Base-by-base conservation (phyloP, 805 yeast genomes). In the Scheffersomyces stipitis region DNA sequence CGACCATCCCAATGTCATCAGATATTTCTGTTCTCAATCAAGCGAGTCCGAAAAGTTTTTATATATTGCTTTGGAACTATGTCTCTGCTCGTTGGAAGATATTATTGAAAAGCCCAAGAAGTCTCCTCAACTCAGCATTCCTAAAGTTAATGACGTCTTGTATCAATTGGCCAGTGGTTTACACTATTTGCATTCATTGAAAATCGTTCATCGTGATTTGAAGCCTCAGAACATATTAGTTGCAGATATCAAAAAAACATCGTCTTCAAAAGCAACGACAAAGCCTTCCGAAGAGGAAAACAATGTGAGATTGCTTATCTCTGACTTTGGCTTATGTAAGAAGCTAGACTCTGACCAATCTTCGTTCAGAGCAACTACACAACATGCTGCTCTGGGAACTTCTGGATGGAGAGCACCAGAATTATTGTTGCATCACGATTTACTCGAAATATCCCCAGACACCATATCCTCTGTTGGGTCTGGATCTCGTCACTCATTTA, bases 371-470 rank as follows among this genome's bases (percentile, higher is more conserved):
- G 96, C 96, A 0, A 91, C 96, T 0, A 83, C 93, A 0, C 89
- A 87, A 23, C 82, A 88, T 51, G 95, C 95, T 14, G 96, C 97
- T 0, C 64, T 64, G 42, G 99, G 99, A 2, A 93, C 99, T 0
- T 78, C 93, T 3, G 99, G 99, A 3, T 93, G 99, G 99, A 76
- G 97, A 49, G 98, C 99, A 0, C 99, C 99, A 0, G 99, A 93
- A 52, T 60, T 87, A 23, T 62, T 87, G 26, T 58, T 75, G 16
- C 54, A 59, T 37, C 62, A 62, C 29, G 69, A 66, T 37, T 51
- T 65, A 33, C 38, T 51, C 8, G 71, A 67, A 39, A 63, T 66
- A 4, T 62, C 71, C 1, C 69, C 71, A 0, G 68, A 62, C 26
- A 59, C 71, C 3, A 51, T 63, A 30, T 52, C 66, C 17, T 53